Evolutionary conservation across 2,329 filamentous ascomycete genomes (phyloP).

Genomic region (Phialophora chinensis): DNA sequence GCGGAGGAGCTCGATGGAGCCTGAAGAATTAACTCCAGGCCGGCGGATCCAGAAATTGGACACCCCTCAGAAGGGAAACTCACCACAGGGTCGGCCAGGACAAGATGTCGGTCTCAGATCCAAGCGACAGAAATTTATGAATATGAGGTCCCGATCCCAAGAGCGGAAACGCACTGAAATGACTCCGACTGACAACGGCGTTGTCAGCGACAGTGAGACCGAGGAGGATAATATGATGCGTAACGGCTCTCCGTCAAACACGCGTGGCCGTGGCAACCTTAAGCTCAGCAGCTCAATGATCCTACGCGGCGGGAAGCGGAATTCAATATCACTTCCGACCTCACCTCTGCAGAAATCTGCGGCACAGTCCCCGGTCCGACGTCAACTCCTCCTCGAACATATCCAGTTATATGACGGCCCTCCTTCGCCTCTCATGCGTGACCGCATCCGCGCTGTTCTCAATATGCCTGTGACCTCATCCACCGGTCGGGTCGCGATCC

Average conservation of each 20-base stretch:
- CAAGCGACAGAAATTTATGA: slow-evolving; percentile 18
- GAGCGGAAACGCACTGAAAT: slow-evolving; percentile 18
- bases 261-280: slow-evolving; percentile 6
- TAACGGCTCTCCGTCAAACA: slow-evolving; percentile 8
- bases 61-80: slow-evolving; percentile 31
- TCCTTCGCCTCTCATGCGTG: neutral
- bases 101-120: slow-evolving; percentile 13
- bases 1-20: slow-evolving; percentile 32
- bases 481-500: slow-evolving; percentile 26
- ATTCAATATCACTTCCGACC: slow-evolving; percentile 17
- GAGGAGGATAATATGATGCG: slow-evolving; percentile 1
- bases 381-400: slow-evolving; percentile 35
- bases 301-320: slow-evolving; percentile 21
- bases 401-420: slow-evolving; percentile 12
- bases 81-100: slow-evolving; percentile 21
- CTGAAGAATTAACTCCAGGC: slow-evolving; percentile 38
- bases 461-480: slow-evolving; percentile 23
- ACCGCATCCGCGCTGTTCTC: slow-evolving; percentile 12
- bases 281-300: slow-evolving; percentile 25
- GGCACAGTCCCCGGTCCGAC: slow-evolving; percentile 25
- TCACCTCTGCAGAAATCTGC: slow-evolving; percentile 23
- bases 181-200: slow-evolving; percentile 7
- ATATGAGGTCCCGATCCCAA: slow-evolving; percentile 15
- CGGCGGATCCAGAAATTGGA: slow-evolving; percentile 36
- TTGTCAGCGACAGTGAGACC: slow-evolving; percentile 23